Base-by-base conservation (phyloP, 1,284 basidiomycete species). In the Takashimella koratensis region DNA sequence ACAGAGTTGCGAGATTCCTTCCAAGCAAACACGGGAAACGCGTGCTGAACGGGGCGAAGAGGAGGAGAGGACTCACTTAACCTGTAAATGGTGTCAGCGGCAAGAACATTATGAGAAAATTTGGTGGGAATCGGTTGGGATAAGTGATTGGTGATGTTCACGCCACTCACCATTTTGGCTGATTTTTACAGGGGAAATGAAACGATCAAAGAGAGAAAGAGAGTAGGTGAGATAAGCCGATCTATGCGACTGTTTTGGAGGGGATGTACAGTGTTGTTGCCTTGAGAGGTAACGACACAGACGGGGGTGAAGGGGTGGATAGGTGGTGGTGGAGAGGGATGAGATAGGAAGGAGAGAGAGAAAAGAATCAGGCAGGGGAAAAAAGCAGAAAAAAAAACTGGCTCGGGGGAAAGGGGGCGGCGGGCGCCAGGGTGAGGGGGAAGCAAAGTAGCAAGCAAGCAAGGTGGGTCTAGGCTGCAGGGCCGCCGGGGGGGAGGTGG, bases 131-230 rank as follows among this genome's bases (percentile, higher is more conserved):
- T 8, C 8, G 16, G 30, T 8, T 36, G 30, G 30, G 30, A 8
- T 36, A 16, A 36, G 30, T 8, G 16, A 36, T 36, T 36, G 8
- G 8, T 36, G 8, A 8, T 36, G 8, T 36, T 36, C 16, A 16
- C 30, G 30, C 30, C 30, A 67, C 71, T 60, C 56, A 74, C 71
- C 71, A 74, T 74, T 65, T 70, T 74, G 64, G 51, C 54, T 58
- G 49, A 43, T 51, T 65, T 62, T 66, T 68, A 27, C 19, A 41
- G 16, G 43, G 36, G 21, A 42, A 26, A 30, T 13, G 26, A 43
- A 21, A 22, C 23, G 47, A 25, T 11, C 10, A 20, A 45, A 25
- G 36, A 21, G 40, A 44, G 40, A 20, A 16, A 45, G 49, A 43
- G 40, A 21, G 16, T 21, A 51, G 22, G 44, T 11, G 30, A 22